phyloP scores from a whole-genome alignment of 257 asterid genomes.

The Eustoma russellianum region DNA sequence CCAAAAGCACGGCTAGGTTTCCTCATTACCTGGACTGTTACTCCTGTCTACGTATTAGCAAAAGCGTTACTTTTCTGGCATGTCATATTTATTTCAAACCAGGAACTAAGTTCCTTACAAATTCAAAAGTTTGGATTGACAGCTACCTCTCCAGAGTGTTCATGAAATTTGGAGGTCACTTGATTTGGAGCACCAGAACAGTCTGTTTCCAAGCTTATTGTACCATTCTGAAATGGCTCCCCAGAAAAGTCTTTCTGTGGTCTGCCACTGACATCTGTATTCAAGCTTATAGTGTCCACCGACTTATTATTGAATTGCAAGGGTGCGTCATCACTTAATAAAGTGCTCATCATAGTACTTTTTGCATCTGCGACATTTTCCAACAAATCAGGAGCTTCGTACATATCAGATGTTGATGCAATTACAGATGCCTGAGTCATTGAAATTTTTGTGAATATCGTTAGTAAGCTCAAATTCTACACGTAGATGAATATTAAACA shows the following conservation, averaged over 20 bases:
- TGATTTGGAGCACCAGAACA: constrained; percentile 3
- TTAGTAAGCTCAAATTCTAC: not conserved
- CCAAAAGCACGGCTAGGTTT: constrained; percentile 87
- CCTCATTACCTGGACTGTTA: constrained; percentile 56
- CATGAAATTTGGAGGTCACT: not conserved
- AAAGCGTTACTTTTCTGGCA: constrained; percentile 4
- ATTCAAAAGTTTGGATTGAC: constrained; percentile 6
- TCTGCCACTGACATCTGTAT: constrained; percentile 3
- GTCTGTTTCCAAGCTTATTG: constrained; percentile 14
- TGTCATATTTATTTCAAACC: not conserved
- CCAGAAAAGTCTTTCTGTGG: constrained; percentile 10
- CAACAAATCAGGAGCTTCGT: constrained; percentile 34
- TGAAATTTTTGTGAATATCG: constrained; percentile 2
- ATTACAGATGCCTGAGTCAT: constrained; percentile 44
- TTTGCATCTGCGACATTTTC: constrained; percentile 20
- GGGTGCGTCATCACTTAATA: constrained; percentile 14
- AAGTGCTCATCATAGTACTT: constrained; percentile 12
- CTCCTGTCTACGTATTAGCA: constrained; percentile 39
- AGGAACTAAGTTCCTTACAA: constrained; percentile 18
- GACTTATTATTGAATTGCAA: constrained; percentile 8
- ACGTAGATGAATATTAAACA: too few species aligned
- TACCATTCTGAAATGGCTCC: constrained; percentile 14
- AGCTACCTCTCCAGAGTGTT: constrained; percentile 14
- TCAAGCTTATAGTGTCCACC: constrained; percentile 11
- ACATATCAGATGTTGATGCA: constrained; percentile 28